Conservation (phyloP, 345 rosid genomes). For the Citrus trifoliata region DNA sequence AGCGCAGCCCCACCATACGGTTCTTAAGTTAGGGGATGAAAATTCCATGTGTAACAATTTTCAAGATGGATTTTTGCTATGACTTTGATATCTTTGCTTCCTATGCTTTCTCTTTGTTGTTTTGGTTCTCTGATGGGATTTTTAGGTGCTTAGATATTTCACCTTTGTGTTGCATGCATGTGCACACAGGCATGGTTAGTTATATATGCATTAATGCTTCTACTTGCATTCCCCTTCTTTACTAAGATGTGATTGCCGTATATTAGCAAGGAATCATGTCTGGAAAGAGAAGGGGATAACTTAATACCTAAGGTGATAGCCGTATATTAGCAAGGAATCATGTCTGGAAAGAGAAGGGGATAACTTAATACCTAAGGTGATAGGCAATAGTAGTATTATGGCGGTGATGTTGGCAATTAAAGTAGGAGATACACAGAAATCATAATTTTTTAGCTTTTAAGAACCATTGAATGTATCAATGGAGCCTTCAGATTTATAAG, state of each 20-base stretch:
- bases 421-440: neutral
- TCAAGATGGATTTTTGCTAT: neutral
- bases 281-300: neutral
- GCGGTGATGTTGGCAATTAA: neutral
- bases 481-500: neutral
- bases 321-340: constrained; percentile 4
- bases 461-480: neutral
- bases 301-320: neutral
- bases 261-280: neutral
- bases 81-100: neutral
- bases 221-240: neutral
- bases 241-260: neutral
- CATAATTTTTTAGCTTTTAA: neutral
- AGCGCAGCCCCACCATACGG: too few relatives aligned
- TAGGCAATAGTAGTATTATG: neutral
- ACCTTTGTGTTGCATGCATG: neutral
- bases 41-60: neutral
- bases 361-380: neutral
- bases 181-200: neutral
- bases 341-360: neutral
- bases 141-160: neutral
- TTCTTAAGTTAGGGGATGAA: neutral
- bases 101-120: neutral
- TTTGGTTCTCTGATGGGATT: neutral
- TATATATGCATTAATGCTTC: neutral